phyloP scores from a whole-genome alignment of 108 stramenopile species.

The Cyclotella baltica region DNA sequence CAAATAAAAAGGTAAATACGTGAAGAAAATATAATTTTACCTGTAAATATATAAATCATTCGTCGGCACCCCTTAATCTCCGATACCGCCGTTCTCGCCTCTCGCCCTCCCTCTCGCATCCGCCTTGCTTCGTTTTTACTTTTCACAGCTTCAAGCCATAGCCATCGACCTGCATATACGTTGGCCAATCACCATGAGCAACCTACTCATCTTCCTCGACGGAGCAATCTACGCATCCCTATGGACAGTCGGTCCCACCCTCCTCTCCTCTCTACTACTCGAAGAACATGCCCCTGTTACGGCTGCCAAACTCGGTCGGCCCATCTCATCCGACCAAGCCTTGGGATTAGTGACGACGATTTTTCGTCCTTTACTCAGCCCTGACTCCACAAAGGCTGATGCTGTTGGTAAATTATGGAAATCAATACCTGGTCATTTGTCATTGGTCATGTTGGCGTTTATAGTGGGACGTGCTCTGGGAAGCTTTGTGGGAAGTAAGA shows the following conservation, averaged over 20 bases:
- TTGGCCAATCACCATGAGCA: slow-evolving; percentile 9
- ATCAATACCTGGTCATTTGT: slow-evolving; percentile 18
- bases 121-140: no score
- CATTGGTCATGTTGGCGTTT: slow-evolving; percentile 15
- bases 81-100: no score
- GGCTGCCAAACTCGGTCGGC: neutral
- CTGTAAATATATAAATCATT: no score
- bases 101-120: no score
- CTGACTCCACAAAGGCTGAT: neutral
- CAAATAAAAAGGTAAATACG: no score
- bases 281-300: neutral
- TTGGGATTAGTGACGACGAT: slow-evolving; percentile 15
- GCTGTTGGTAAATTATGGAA: slow-evolving; percentile 2
- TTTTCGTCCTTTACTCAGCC: neutral
- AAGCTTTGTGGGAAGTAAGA: slow-evolving; percentile 2
- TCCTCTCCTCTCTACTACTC: slow-evolving; percentile 18
- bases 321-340: slow-evolving; percentile 15
- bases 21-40: no score
- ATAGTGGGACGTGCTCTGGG: slow-evolving; percentile 12
- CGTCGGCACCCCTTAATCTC: no score
- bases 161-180: no score
- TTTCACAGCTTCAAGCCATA: neutral
- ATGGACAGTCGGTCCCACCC: slow-evolving; percentile 30
- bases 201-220: slow-evolving; percentile 26
- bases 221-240: slow-evolving; percentile 35